Percentiles rank a stretch among this genome's conserved stretches.
Evolutionary conservation across 2,329 filamentous ascomycete genomes (phyloP).

Genomic region (Ophiocordyceps australis): DNA sequence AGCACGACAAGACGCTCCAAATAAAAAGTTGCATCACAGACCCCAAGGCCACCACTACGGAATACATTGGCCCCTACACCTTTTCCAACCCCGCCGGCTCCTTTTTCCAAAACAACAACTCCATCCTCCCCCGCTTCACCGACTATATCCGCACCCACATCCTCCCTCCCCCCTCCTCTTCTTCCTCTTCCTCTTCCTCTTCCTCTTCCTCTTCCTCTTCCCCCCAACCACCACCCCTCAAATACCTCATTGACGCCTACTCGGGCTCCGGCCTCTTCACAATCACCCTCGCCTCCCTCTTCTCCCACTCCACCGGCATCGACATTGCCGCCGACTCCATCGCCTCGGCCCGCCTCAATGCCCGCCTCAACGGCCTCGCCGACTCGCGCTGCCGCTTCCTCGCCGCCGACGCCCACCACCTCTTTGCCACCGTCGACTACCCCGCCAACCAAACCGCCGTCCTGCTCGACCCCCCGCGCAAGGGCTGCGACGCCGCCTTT

Average conservation of each 20-base stretch:
- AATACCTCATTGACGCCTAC: slow-evolving; percentile 92
- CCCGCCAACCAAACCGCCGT: slow-evolving; percentile 70
- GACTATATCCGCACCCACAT: slow-evolving; percentile 71
- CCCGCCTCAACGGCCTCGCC: slow-evolving; percentile 52
- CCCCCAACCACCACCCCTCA: slow-evolving; percentile 30
- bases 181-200: too few relatives aligned
- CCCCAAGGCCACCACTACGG: slow-evolving; percentile 62
- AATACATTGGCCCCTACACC: slow-evolving; percentile 70
- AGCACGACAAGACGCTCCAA: slow-evolving; percentile 43
- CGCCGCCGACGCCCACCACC: slow-evolving; percentile 66
- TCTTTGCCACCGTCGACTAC: slow-evolving; percentile 63
- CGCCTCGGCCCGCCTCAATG: slow-evolving; percentile 61
- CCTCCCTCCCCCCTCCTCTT: slow-evolving; percentile 38
- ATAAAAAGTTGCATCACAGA: slow-evolving; percentile 82
- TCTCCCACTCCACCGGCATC: slow-evolving; percentile 74
- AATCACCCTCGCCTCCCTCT: slow-evolving; percentile 72
- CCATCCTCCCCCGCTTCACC: slow-evolving; percentile 76
- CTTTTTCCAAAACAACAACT: slow-evolving; percentile 99
- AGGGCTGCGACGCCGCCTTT: slow-evolving; percentile 81
- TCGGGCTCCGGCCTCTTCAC: slow-evolving; percentile 96
- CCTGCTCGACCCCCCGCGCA: slow-evolving; percentile 92
- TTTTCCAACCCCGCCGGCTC: slow-evolving; percentile 86
- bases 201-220: too few relatives aligned
- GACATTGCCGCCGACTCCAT: slow-evolving; percentile 75
- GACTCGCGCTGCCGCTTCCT: slow-evolving; percentile 61